Evolutionary conservation across 2,329 filamentous ascomycete species (phyloP).

Genomic region (Chaetomium sp.): DNA sequence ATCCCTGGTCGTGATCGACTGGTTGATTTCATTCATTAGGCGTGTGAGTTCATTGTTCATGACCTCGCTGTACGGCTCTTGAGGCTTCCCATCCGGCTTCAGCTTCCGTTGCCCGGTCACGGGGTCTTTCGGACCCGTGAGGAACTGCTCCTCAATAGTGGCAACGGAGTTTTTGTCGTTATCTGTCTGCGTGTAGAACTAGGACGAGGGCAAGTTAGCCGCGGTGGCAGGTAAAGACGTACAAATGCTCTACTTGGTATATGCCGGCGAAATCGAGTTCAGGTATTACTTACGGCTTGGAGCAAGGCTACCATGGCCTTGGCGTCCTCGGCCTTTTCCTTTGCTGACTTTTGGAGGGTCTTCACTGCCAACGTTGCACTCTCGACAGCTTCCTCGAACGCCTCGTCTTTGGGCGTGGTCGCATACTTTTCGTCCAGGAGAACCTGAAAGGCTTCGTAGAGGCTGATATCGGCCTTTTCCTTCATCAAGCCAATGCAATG

Average conservation of each 20-base stretch:
- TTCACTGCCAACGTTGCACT: slow-evolving; percentile 1
- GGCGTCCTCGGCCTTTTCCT: neutral
- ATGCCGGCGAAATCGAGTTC: neutral
- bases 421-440: slow-evolving; percentile 2
- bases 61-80: slow-evolving; percentile 3
- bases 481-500: slow-evolving; percentile 3
- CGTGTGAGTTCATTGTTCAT: slow-evolving; percentile 3
- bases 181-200: slow-evolving; percentile 2
- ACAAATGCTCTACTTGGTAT: slow-evolving; percentile 1
- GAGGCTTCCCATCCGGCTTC: neutral
- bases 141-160: neutral
- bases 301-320: slow-evolving; percentile 1
- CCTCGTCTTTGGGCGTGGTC: neutral
- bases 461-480: slow-evolving; percentile 4
- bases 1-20: slow-evolving; percentile 1
- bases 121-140: slow-evolving; percentile 1
- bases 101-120: neutral
- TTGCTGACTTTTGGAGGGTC: slow-evolving; percentile 2
- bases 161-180: slow-evolving; percentile 1
- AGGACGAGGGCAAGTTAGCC: neutral
- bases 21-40: slow-evolving; percentile 1
- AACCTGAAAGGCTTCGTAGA: neutral
- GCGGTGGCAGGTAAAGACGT: slow-evolving; percentile 5
- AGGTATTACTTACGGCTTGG: slow-evolving; percentile 3
- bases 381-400: neutral